These are phyloP conservation scores for Toxoplasma gondii DNA, from an alignment of 169 alveolate genomes.

Conservation along the genomic window DNA sequence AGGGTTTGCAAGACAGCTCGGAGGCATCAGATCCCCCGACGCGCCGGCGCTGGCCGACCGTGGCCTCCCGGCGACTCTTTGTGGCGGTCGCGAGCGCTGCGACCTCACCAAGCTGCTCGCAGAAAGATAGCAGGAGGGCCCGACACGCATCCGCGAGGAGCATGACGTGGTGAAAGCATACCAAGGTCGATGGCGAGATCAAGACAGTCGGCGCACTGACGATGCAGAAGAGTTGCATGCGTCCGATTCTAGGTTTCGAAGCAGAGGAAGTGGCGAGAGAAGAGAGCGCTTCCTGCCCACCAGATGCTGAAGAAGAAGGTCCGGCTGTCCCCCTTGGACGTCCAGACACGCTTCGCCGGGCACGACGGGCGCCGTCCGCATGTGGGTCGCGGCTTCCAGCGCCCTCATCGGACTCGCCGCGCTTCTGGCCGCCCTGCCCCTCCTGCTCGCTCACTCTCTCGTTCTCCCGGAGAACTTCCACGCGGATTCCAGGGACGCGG, in stretches of 20 bases:
- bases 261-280: background rate
- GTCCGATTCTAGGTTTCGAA: background rate
- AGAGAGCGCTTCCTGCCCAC: background rate
- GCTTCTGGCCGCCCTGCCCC: conserved; percentile 34
- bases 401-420: conserved; percentile 1
- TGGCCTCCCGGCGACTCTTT: background rate
- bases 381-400: background rate
- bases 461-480: background rate
- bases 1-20: background rate
- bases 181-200: conserved; percentile 8
- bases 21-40: background rate
- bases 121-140: background rate
- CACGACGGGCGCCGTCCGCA: background rate
- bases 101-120: background rate
- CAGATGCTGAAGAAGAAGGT: background rate
- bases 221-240: conserved; percentile 12
- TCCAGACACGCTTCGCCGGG: background rate
- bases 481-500: conserved; percentile 17
- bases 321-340: background rate
- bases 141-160: conserved; percentile 6
- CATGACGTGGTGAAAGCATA: background rate
- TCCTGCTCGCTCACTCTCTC: background rate
- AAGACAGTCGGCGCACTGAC: conserved; percentile 14
- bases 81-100: no score
- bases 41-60: background rate